Evolutionary conservation across 2,329 filamentous ascomycete genomes (phyloP), one percentile per base, ranked within the genome.

Genomic region (Venturiaceae sp.): DNA sequence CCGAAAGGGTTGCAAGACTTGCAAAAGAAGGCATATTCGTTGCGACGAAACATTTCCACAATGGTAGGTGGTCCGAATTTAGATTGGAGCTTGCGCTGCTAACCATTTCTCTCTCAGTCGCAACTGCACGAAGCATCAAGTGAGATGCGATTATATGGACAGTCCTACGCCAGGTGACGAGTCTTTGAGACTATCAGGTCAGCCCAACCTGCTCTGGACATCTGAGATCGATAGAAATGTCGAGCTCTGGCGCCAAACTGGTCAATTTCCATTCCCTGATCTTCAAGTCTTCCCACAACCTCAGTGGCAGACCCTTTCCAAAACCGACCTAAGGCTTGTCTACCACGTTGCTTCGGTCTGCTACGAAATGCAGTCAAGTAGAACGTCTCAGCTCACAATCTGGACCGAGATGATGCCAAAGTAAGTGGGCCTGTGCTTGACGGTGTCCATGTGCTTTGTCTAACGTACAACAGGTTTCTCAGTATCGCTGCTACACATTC

Each of bases 81-180:
- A 21, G 26, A 41, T 39, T 28, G 41, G 13, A 41, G 58, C 64
- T 73, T 61, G 30, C 21, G 44, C 26, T 30, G 5, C 23, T 50
- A 70, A 62, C 16, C 59, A 33, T 26, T 41, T 28, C 61, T 19
- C 68, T 28, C 61, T 19, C 68, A 95, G 92, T 77, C 90, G 90
- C 68, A 99, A 99, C 75, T 99, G 94, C 76, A 96, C 92, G 62
- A 99, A 97, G 77, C 94, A 99, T 77, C 96, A 96, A 77, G 94
- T 95, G 67, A 88, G 92, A 68, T 99, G 94, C 75, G 94, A 96
- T 66, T 99, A 97, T 78, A 95, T 96, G 80, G 92, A 97, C 70
- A 85, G 86, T 68, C 83, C 88, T 53, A 79, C 83, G 50, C 80
- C 86, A 60, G 85, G 88, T 61, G 80, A 82, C 63, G 80, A 80